These are phyloP conservation scores for Vicia villosa DNA, from an alignment of 306 rosid species.

Conservation along the genomic window DNA sequence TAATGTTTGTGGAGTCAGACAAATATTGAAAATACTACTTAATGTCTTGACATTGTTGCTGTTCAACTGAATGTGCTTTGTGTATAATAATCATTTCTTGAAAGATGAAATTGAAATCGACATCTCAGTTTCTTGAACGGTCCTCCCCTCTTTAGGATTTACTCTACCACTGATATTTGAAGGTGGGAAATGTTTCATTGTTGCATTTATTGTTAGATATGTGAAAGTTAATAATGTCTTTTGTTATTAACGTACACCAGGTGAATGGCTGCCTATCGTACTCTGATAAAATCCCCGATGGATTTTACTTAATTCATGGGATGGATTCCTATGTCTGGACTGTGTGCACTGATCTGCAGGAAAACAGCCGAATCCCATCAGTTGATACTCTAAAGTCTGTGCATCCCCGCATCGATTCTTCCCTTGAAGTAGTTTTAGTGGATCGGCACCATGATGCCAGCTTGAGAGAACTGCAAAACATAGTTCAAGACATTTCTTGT, in stretches of 20 bases:
- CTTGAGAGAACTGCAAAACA: conserved; percentile 84
- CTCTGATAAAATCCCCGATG: conserved; percentile 87
- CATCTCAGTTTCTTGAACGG: background rate
- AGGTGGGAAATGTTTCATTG: conserved; percentile 26
- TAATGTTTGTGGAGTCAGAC: conserved; percentile 11
- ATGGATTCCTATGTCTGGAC: conserved; percentile 93
- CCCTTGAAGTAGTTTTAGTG: conserved; percentile 84
- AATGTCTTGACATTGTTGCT: conserved; percentile 4
- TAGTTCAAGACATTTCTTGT: conserved; percentile 63
- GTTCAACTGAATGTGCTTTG: conserved; percentile 14
- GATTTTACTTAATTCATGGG: conserved; percentile 86
- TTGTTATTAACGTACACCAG: conserved; percentile 54
- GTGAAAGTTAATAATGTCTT: conserved; percentile 38
- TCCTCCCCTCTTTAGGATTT: background rate
- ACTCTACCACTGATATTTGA: background rate
- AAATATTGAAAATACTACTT: conserved; percentile 20
- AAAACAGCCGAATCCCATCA: conserved; percentile 89
- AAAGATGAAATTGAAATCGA: conserved; percentile 11
- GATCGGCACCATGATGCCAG: conserved; percentile 74
- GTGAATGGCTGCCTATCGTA: conserved; percentile 97
- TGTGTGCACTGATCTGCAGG: conserved; percentile 84
- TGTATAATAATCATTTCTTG: conserved; percentile 23
- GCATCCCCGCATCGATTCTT: conserved; percentile 59
- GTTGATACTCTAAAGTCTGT: conserved; percentile 76
- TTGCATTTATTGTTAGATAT: conserved; percentile 21